Conservation (phyloP, 306 rosid genomes). For the Castanea sativa region DNA sequence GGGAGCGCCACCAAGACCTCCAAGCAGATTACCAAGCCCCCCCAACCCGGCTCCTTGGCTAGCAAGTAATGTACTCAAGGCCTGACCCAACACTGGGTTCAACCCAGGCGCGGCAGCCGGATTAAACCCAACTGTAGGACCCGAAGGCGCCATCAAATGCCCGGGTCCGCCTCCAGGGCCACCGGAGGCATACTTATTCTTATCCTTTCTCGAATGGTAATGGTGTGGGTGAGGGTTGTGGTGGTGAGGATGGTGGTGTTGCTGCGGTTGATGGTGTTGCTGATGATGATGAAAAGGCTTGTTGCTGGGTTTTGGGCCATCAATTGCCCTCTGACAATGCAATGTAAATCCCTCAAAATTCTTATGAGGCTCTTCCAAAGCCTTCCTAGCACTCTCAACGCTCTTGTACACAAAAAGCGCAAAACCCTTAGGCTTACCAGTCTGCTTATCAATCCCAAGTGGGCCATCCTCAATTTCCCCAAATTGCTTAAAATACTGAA, state of each 20-base stretch:
- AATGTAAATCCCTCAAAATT: constrained; percentile 51
- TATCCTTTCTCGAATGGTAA: constrained; percentile 50
- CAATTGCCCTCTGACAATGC: constrained; percentile 66
- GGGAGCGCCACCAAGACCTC: constrained; percentile 54
- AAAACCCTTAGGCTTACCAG: constrained; percentile 62
- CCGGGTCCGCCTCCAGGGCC: constrained; percentile 28
- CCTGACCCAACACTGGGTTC: constrained; percentile 67
- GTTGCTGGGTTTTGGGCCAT: constrained; percentile 57
- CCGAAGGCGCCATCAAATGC: constrained; percentile 61
- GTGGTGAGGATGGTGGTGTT: constrained; percentile 15
- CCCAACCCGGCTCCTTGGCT: constrained; percentile 70
- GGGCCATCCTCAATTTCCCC: constrained; percentile 77
- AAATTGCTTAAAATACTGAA: constrained; percentile 48
- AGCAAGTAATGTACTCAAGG: constrained; percentile 54
- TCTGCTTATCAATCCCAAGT: constrained; percentile 52
- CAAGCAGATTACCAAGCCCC: constrained; percentile 65
- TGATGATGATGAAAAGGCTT: constrained; percentile 46
- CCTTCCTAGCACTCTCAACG: constrained; percentile 51
- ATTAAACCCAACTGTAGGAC: constrained; percentile 49
- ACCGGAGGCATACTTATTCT: constrained; percentile 45
- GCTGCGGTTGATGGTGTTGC: constrained; percentile 22
- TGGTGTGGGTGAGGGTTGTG: constrained; percentile 40
- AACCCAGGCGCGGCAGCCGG: constrained; percentile 49
- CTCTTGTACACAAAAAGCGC: constrained; percentile 51
- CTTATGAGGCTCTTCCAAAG: constrained; percentile 65